Evolutionary conservation across 371 early-diverging fungal species (phyloP).

Genomic region (Mortierella sp.): DNA sequence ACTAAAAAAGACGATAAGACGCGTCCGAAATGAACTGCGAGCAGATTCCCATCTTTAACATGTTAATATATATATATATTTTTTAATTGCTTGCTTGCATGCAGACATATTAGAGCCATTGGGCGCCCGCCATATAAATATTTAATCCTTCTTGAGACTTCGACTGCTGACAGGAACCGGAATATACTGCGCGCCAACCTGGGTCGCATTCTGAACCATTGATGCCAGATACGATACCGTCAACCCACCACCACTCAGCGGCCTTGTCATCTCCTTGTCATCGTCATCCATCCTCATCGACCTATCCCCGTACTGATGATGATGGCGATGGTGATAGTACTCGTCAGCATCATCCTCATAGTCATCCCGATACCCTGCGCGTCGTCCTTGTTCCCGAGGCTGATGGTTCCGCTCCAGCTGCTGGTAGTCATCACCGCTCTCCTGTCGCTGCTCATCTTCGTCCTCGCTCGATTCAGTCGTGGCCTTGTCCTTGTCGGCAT

Average conservation of each 20-base stretch:
- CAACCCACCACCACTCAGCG: background rate
- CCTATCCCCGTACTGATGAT: no score
- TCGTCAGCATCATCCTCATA: background rate
- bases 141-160: conserved; percentile 4
- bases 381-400: background rate
- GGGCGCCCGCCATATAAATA: background rate
- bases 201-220: background rate
- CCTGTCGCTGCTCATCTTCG: conserved; percentile 2
- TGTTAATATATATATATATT: no score
- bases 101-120: no score
- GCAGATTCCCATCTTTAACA: no score
- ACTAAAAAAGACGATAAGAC: no score
- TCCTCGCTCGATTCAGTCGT: background rate
- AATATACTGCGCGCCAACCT: background rate
- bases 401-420: no score
- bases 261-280: background rate
- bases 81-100: no score
- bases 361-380: background rate
- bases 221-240: background rate
- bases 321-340: background rate
- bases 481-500: background rate
- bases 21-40: no score
- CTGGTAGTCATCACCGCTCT: background rate
- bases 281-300: background rate
- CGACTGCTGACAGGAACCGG: background rate